phyloP scores from a whole-genome alignment of 2,329 filamentous ascomycete genomes.

The Cercospora citrullina region DNA sequence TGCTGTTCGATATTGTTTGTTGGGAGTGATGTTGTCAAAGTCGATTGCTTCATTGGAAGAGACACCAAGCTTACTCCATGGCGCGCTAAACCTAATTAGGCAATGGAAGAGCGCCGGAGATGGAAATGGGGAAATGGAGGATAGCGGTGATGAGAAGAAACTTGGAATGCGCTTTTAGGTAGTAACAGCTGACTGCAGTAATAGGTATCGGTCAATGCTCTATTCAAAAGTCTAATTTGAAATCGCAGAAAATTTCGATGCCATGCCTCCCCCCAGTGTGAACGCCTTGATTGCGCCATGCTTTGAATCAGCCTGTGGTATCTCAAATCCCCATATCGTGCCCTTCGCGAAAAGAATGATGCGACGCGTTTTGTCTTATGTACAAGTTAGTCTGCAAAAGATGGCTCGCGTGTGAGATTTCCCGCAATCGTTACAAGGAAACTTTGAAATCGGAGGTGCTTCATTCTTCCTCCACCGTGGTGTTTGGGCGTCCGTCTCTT shows the following conservation, averaged over 20 bases:
- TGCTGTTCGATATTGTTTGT: slow-evolving; percentile 4
- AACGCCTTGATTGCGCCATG: slow-evolving; percentile 12
- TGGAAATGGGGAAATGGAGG: neutral
- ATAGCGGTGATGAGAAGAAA: neutral
- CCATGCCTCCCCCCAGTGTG: neutral
- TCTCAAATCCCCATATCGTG: slow-evolving; percentile 7
- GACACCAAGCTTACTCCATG: neutral
- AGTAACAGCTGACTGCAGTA: neutral
- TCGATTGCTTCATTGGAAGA: slow-evolving; percentile 17
- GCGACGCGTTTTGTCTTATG: slow-evolving; percentile 9
- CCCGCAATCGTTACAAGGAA: slow-evolving; percentile 9
- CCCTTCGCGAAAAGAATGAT: slow-evolving; percentile 11
- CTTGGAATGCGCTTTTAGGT: neutral
- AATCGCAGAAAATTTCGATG: neutral
- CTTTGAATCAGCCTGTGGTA: slow-evolving; percentile 14
- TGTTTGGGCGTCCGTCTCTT: slow-evolving; percentile 9
- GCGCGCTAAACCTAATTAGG: neutral
- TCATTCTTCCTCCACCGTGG: neutral
- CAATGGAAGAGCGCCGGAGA: neutral
- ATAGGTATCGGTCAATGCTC: slow-evolving; percentile 1
- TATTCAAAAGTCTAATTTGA: slow-evolving; percentile 11
- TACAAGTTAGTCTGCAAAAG: slow-evolving; percentile 10
- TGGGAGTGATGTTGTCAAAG: slow-evolving; percentile 1
- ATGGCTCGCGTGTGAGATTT: slow-evolving; percentile 5
- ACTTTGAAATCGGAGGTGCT: slow-evolving; percentile 2